Percentiles rank a stretch among this genome's conserved stretches.
Evolutionary conservation across 1,284 basidiomycete genomes (phyloP).

Genomic region (Rhodotorula sp.): DNA sequence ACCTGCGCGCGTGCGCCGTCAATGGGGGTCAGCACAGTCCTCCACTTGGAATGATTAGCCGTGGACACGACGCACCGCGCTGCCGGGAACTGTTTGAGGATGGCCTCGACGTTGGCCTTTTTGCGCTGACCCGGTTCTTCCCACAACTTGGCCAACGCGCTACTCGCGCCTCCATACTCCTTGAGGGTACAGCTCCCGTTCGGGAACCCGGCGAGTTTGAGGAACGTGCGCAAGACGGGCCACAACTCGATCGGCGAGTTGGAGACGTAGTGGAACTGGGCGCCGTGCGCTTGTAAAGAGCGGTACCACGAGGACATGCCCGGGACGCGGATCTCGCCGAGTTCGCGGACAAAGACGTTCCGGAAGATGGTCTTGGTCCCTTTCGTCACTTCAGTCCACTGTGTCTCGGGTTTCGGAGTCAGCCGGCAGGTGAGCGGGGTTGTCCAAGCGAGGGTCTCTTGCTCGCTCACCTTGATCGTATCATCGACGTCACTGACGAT

Average conservation of each 20-base stretch:
- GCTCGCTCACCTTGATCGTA: constrained; percentile 68
- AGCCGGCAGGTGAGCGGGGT: not conserved
- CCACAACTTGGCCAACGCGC: constrained; percentile 73
- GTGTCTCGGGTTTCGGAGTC: too few relatives aligned
- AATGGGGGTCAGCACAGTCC: too few relatives aligned
- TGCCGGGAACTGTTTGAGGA: constrained; percentile 67
- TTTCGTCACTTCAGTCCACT: constrained; percentile 48
- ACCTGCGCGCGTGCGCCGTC: constrained; percentile 54
- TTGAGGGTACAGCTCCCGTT: constrained; percentile 63
- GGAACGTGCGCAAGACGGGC: constrained; percentile 74
- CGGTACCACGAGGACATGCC: constrained; percentile 72
- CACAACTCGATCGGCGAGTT: constrained; percentile 87
- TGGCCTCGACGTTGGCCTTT: constrained; percentile 61
- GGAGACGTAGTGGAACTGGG: constrained; percentile 68
- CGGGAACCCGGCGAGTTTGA: constrained; percentile 66
- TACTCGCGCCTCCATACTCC: constrained; percentile 67
- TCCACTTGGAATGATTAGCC: too few relatives aligned
- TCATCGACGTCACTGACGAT: constrained; percentile 94
- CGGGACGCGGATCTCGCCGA: constrained; percentile 72
- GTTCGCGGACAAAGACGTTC: constrained; percentile 56
- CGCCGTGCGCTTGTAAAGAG: constrained; percentile 53
- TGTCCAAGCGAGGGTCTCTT: too few relatives aligned
- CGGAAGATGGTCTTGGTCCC: constrained; percentile 50
- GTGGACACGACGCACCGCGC: constrained; percentile 4
- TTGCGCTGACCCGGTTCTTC: constrained; percentile 71